These are phyloP conservation scores for Puya raimondii DNA, from an alignment of 176 grass and related monocot species.

Conservation along the genomic window DNA sequence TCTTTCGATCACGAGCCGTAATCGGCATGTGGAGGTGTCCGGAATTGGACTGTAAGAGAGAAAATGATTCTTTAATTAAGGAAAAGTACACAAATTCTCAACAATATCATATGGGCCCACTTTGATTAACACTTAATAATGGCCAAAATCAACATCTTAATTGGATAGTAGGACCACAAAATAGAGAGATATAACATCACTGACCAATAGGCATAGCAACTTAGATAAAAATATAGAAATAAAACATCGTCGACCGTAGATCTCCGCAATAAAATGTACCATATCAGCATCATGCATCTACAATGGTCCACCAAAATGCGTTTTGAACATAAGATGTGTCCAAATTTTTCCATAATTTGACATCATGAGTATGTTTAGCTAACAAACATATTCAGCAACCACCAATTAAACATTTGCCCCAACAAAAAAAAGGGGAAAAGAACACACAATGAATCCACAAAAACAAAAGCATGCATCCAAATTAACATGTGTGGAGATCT, in stretches of 20 bases:
- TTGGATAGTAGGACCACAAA: slow-evolving; percentile 1
- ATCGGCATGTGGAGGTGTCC: slow-evolving; percentile 41
- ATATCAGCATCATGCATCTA: not conserved
- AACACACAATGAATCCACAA: too few relatives aligned
- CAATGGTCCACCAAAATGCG: not conserved
- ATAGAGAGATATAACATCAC: slow-evolving; percentile 20
- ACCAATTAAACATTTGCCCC: too few relatives aligned
- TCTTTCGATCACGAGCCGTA: slow-evolving; percentile 28
- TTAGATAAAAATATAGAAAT: not conserved
- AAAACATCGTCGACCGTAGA: not conserved
- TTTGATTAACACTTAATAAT: slow-evolving; percentile 1
- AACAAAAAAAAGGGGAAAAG: too few relatives aligned
- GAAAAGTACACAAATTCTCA: slow-evolving; percentile 5
- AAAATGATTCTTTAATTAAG: slow-evolving; percentile 10
- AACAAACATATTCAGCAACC: too few relatives aligned
- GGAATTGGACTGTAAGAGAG: slow-evolving; percentile 47
- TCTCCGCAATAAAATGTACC: not conserved
- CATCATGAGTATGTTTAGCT: not conserved
- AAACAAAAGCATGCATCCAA: too few relatives aligned
- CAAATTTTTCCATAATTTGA: not conserved
- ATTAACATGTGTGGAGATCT: too few relatives aligned
- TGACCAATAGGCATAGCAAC: slow-evolving; percentile 11
- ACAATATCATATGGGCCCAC: slow-evolving; percentile 18
- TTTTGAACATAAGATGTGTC: not conserved
- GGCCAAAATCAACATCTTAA: not conserved